These are phyloP conservation scores for Wickerhamiella dianesei DNA, from an alignment of 805 yeast genomes.

Conservation along the genomic window DNA sequence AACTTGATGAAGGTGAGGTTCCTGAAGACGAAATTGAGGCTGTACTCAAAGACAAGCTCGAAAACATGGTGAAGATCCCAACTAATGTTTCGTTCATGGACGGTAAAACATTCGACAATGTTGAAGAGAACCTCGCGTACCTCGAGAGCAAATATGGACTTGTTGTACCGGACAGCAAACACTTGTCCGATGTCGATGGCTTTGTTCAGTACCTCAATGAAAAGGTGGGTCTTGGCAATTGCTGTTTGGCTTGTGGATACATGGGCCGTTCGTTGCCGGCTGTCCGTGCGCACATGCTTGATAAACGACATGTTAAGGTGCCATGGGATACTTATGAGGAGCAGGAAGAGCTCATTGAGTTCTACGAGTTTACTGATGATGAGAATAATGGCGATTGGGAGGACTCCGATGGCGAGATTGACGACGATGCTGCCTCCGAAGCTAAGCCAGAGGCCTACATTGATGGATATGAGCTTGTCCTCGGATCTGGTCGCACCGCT, in stretches of 20 bases:
- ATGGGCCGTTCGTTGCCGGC: constrained; percentile 78
- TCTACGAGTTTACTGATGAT: constrained; percentile 67
- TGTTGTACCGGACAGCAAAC: constrained; percentile 71
- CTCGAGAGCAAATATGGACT: constrained; percentile 74
- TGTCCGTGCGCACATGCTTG: constrained; percentile 74
- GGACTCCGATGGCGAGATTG: constrained; percentile 29
- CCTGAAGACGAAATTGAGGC: constrained; percentile 17
- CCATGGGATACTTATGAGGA: constrained; percentile 80
- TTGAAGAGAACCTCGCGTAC: constrained; percentile 54
- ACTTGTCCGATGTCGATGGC: constrained; percentile 55
- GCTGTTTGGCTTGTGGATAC: constrained; percentile 69
- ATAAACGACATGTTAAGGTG: constrained; percentile 75
- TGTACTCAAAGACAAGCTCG: constrained; percentile 19
- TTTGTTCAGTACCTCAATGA: constrained; percentile 64
- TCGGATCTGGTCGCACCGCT: constrained; percentile 59
- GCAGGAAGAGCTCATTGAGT: constrained; percentile 58
- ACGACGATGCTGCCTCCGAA: constrained; percentile 20
- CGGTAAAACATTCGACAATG: constrained; percentile 37
- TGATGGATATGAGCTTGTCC: constrained; percentile 50
- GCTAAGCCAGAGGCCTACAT: constrained; percentile 28
- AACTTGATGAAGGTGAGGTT: not conserved
- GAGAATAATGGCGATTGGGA: constrained; percentile 27
- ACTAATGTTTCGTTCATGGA: constrained; percentile 28
- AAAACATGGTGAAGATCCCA: constrained; percentile 21
- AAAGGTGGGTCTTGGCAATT: constrained; percentile 67